Evolutionary conservation across 1,284 basidiomycete species (phyloP), one percentile per base, ranked within the genome.

Genomic region (Apiotrichum gracile): DNA sequence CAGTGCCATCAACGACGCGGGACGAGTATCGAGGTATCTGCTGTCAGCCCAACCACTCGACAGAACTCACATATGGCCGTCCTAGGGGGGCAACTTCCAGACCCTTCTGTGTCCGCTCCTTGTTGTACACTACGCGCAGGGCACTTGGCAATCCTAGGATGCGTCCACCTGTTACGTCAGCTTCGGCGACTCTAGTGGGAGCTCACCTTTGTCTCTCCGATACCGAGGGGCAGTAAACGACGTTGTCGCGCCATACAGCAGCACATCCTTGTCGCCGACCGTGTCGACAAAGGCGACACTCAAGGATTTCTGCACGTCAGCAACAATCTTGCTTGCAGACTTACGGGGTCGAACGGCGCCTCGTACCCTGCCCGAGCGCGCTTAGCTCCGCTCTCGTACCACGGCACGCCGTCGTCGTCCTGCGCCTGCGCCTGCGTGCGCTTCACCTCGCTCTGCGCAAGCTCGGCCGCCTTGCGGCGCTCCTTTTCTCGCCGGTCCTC

Each of bases 11-110:
- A 17, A 55, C 44, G 7, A 49, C 48, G 12, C 52, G 54, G 1
- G 58, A 46, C 2, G 54, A 54, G 42, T 59, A 59, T 13, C 58
- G 46, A 1, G 58, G 58, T 2, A 53, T 53, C 58, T 59, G 42
- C 2, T 5, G 37, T 55, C 41, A 55, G 54, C 29, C 33, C 0
- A 1, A 7, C 13, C 9, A 31, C 2, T 24, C 3, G 5, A 14
- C 6, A n/a, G 4, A 22, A 64, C 61, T 38, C 61, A 66, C 62
- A 39, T 63, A 68, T 46, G 62, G 63, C 6, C 58, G 60, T 13
- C 68, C 68, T 22, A 57, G 38, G 2, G 64, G 63, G 0, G 67
- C 66, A 8, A 70, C 39, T 35, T 70, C 67, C 7, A 70, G 29
- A 5, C 68, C 68, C 27, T 61, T 63, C 19, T 69, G 55, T 0